These are phyloP conservation scores for Lipomyces yamadae DNA, from an alignment of 805 yeast species.

Conservation along the genomic window DNA sequence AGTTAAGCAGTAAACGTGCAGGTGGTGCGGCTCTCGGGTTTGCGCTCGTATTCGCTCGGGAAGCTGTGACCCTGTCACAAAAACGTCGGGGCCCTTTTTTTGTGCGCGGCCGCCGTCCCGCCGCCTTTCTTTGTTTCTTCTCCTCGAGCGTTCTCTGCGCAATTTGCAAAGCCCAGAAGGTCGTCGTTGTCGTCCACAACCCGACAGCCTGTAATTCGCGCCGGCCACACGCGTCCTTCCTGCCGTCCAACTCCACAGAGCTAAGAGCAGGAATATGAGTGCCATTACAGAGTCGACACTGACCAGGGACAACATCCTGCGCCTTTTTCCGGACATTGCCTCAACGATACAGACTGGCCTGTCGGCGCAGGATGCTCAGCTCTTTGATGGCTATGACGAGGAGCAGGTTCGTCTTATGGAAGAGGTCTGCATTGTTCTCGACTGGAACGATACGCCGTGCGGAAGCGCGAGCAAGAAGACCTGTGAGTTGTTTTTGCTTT, in stretches of 20 bases:
- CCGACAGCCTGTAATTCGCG: background rate
- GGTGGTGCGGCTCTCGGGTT: background rate
- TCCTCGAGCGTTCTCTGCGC: background rate
- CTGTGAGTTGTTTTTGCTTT: conserved; percentile 48
- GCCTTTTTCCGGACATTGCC: conserved; percentile 67
- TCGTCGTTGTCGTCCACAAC: no score
- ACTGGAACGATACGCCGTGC: conserved; percentile 81
- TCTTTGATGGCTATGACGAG: conserved; percentile 87
- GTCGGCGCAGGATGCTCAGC: conserved; percentile 41
- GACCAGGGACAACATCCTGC: conserved; percentile 55
- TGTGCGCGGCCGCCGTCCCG: background rate
- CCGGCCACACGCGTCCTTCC: background rate
- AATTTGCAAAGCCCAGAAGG: no score
- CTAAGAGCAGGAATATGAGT: conserved; percentile 5
- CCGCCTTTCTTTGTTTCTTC: conserved; percentile 1
- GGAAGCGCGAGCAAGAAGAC: conserved; percentile 95
- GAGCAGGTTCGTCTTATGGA: conserved; percentile 96
- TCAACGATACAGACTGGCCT: conserved; percentile 50
- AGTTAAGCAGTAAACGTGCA: background rate
- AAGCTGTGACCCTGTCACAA: background rate
- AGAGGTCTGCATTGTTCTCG: conserved; percentile 92
- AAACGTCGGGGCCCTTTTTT: background rate
- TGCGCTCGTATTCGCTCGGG: background rate
- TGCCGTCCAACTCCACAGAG: background rate
- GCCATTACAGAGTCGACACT: conserved; percentile 43